Percentiles rank a stretch among this genome's conserved stretches.
Conservation (phyloP, 2,329 filamentous ascomycete species). For the Shiraia bambusicola region DNA sequence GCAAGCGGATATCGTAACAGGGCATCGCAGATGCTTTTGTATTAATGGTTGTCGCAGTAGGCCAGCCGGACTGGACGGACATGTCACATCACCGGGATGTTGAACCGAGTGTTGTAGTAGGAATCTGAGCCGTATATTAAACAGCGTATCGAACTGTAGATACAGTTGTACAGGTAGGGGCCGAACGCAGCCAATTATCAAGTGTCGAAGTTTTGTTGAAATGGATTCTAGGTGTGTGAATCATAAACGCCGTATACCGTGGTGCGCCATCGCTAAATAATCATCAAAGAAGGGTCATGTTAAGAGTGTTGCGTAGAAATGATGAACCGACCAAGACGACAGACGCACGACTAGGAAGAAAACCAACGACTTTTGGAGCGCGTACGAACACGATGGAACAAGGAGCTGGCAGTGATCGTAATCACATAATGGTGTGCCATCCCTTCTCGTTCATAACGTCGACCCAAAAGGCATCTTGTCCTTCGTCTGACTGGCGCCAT, state of each 20-base stretch:
- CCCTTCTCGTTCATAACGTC: slow-evolving; percentile 59
- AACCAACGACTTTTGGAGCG: neutral
- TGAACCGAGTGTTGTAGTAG: slow-evolving; percentile 17
- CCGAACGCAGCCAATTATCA: slow-evolving; percentile 15
- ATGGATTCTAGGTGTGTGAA: slow-evolving; percentile 10
- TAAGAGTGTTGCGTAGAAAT: slow-evolving; percentile 1
- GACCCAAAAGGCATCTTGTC: slow-evolving; percentile 56
- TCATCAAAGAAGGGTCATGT: slow-evolving; percentile 2
- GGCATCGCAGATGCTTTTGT: slow-evolving; percentile 7
- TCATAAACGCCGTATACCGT: slow-evolving; percentile 9
- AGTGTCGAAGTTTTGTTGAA: slow-evolving; percentile 8
- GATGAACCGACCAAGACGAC: slow-evolving; percentile 3
- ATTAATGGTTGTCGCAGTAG: slow-evolving; percentile 15
- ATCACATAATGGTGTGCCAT: slow-evolving; percentile 59
- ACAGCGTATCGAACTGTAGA: slow-evolving; percentile 17
- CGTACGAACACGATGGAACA: neutral
- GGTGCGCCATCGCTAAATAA: slow-evolving; percentile 1
- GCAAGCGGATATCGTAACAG: slow-evolving; percentile 20
- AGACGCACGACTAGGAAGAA: slow-evolving; percentile 4
- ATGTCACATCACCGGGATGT: slow-evolving; percentile 27
- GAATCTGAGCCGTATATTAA: slow-evolving; percentile 31
- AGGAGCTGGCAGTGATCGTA: slow-evolving; percentile 6
- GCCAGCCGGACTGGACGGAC: slow-evolving; percentile 15
- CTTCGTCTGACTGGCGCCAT: slow-evolving; percentile 55
- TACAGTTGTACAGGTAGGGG: slow-evolving; percentile 17